These are phyloP conservation scores for Ophiocordyceps camponoti-leonardi DNA, from an alignment of 2,329 filamentous ascomycete species.

Conservation along the genomic window DNA sequence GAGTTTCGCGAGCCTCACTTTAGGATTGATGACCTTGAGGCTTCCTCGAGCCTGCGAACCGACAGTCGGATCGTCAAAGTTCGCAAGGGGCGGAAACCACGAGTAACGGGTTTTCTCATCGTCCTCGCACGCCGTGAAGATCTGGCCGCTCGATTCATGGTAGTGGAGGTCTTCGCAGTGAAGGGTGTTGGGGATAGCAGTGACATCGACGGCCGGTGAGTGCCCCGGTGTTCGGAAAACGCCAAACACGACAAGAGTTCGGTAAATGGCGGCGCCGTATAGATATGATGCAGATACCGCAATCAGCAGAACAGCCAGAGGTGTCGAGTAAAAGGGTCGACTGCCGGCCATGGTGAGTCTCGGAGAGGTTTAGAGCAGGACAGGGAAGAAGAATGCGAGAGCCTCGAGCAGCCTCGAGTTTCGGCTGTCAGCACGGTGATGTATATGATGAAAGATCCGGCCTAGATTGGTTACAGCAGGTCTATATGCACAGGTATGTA, in stretches of 20 bases:
- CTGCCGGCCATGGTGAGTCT: slow-evolving; percentile 1
- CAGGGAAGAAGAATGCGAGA: background rate
- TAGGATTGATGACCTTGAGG: slow-evolving; percentile 35
- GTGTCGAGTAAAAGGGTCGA: background rate
- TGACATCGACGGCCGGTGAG: slow-evolving; percentile 12
- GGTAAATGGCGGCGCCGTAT: slow-evolving; percentile 1
- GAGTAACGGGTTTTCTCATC: slow-evolving; percentile 18
- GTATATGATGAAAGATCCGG: too few relatives aligned
- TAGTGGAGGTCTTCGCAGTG: slow-evolving; percentile 45
- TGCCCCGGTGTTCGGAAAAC: slow-evolving; percentile 8
- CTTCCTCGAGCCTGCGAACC: slow-evolving; percentile 20
- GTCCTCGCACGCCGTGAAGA: slow-evolving; percentile 42
- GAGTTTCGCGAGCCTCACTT: slow-evolving; percentile 18
- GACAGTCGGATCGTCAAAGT: slow-evolving; percentile 21
- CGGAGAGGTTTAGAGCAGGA: background rate
- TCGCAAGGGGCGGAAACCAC: slow-evolving; percentile 34
- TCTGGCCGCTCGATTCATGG: slow-evolving; percentile 24
- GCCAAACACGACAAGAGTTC: slow-evolving; percentile 8
- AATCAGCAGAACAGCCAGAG: slow-evolving; percentile 1
- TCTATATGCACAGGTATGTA: too few relatives aligned
- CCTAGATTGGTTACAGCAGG: too few relatives aligned
- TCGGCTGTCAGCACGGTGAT: too few relatives aligned
- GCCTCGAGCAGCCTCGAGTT: background rate
- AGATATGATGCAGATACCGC: slow-evolving; percentile 2
- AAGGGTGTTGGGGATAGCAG: slow-evolving; percentile 30